These are phyloP conservation scores for Acaromyces ingoldii DNA, from an alignment of 1,284 basidiomycete species.

Conservation along the genomic window DNA sequence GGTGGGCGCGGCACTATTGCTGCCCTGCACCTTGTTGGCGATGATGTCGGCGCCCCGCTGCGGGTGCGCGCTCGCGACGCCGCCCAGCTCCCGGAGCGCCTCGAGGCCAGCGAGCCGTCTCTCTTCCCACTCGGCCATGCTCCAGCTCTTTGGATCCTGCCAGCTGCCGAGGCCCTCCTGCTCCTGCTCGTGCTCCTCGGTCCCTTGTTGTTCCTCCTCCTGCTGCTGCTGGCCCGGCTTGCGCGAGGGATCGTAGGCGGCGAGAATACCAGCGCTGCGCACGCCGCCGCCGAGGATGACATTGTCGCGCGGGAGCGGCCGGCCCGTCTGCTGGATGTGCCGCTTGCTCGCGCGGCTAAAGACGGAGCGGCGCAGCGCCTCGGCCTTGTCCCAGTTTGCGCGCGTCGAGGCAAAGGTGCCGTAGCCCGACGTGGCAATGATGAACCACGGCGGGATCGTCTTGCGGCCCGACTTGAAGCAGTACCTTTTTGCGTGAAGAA, in stretches of 20 bases:
- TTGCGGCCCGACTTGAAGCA: slow-evolving; percentile 30
- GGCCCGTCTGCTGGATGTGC: not conserved
- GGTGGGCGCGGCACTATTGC: too few relatives aligned
- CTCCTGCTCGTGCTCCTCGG: not conserved
- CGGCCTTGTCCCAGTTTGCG: slow-evolving; percentile 35
- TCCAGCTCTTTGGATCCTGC: slow-evolving; percentile 4
- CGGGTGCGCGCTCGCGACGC: not conserved
- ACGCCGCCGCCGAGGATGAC: not conserved
- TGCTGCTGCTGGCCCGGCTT: not conserved
- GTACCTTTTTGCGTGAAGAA: slow-evolving; percentile 13
- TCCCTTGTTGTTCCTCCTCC: too few relatives aligned
- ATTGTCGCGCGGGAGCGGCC: not conserved
- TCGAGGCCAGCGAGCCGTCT: not conserved
- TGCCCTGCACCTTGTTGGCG: too few relatives aligned
- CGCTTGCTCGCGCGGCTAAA: not conserved
- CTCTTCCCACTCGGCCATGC: slow-evolving; percentile 7
- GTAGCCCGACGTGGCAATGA: slow-evolving; percentile 34
- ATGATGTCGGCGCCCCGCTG: not conserved
- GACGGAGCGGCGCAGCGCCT: slow-evolving; percentile 16
- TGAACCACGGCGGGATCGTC: slow-evolving; percentile 41
- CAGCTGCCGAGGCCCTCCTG: slow-evolving; percentile 2
- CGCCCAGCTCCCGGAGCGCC: not conserved
- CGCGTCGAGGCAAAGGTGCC: slow-evolving; percentile 19
- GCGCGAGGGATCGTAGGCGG: slow-evolving; percentile 7
- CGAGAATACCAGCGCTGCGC: slow-evolving; percentile 4